Conservation (phyloP, 768 basidiomycete species). For the Austroboletus festivus region DNA sequence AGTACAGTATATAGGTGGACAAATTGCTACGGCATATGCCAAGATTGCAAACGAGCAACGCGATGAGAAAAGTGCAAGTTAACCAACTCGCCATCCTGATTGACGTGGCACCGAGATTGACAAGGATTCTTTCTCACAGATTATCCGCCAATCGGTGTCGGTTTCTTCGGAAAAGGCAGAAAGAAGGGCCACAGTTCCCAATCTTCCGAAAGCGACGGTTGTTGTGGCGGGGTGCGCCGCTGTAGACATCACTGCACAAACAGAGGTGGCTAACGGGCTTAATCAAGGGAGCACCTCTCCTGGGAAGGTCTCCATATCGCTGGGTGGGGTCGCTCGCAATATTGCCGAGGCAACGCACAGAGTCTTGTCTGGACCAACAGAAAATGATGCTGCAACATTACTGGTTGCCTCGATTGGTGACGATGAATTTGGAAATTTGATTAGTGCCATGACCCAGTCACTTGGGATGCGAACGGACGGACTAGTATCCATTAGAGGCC, state of each 20-base stretch:
- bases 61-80: conserved; percentile 18
- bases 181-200: neutral
- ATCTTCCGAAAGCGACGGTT: conserved; percentile 42
- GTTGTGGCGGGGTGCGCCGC: conserved; percentile 85
- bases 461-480: conserved; percentile 86
- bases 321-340: conserved; percentile 95
- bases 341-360: conserved; percentile 88
- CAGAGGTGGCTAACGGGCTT: conserved; percentile 31
- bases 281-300: conserved; percentile 73
- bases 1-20: too few species aligned
- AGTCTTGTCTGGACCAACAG: conserved; percentile 38
- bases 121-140: neutral
- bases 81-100: neutral
- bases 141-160: neutral
- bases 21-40: conserved; percentile 76
- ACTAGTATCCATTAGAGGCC: conserved; percentile 40
- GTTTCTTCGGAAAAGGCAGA: neutral
- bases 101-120: conserved; percentile 7
- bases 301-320: conserved; percentile 65
- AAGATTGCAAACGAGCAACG: conserved; percentile 37
- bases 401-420: conserved; percentile 75
- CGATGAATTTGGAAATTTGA: conserved; percentile 72
- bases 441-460: conserved; percentile 51
- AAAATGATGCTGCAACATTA: conserved; percentile 37
- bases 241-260: conserved; percentile 76